These are phyloP conservation scores for Chrysosporium keratinophilum DNA, from an alignment of 2,329 filamentous ascomycete species.

Conservation along the genomic window DNA sequence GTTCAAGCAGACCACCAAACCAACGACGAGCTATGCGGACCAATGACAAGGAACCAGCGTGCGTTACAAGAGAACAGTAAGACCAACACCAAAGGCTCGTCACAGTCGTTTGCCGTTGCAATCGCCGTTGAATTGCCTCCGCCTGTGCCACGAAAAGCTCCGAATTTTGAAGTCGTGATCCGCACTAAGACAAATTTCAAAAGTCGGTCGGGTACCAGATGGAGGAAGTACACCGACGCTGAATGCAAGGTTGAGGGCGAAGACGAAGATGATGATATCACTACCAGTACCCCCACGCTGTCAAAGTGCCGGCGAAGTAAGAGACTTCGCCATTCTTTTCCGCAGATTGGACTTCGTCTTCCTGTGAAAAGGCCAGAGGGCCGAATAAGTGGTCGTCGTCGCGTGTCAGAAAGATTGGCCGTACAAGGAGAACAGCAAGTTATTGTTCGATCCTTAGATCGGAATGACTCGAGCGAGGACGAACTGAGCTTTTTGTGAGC, in stretches of 20 bases:
- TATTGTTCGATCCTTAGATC: slow-evolving; percentile 3
- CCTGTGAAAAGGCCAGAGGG: not conserved
- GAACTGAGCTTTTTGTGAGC: slow-evolving; percentile 15
- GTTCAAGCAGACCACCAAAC: not conserved
- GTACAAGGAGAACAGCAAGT: not conserved
- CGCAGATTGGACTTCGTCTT: not conserved
- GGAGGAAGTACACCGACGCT: not conserved
- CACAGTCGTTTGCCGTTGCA: not conserved
- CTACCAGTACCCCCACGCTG: slow-evolving; percentile 5
- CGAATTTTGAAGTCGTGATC: slow-evolving; percentile 9
- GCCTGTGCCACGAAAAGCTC: not conserved
- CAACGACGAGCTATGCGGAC: not conserved
- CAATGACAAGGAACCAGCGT: not conserved
- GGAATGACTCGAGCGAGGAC: slow-evolving; percentile 11
- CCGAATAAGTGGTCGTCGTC: not conserved
- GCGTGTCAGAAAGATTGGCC: not conserved
- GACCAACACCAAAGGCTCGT: not conserved
- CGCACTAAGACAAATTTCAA: not conserved
- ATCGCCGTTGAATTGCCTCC: slow-evolving; percentile 9
- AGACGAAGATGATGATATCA: slow-evolving; percentile 14
- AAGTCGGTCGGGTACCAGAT: not conserved
- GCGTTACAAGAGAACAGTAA: not conserved
- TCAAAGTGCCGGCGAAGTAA: slow-evolving; percentile 1
- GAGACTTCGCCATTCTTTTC: slow-evolving; percentile 1
- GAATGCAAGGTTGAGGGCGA: not conserved